These are phyloP conservation scores for Sclerotiophoma versabilis DNA, from an alignment of 2,329 filamentous ascomycete genomes.

Conservation along the genomic window DNA sequence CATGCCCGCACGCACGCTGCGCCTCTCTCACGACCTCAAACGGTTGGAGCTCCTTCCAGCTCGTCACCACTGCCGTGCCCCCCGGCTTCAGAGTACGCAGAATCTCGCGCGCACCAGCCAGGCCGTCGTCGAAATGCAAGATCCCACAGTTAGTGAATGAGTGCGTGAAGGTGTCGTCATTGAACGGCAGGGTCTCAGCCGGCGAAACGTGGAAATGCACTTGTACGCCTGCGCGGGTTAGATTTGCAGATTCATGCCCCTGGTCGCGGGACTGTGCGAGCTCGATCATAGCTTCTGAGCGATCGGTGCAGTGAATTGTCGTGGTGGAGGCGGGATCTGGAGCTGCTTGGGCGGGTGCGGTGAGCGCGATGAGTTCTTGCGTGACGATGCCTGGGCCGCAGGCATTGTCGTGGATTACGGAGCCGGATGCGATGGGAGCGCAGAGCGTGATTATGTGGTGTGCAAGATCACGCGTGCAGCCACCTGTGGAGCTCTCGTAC, in stretches of 20 bases:
- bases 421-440: conserved; percentile 19
- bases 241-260: background rate
- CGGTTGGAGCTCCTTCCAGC: conserved; percentile 20
- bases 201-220: background rate
- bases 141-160: conserved; percentile 51
- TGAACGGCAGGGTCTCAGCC: conserved; percentile 21
- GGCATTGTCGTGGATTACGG: conserved; percentile 35
- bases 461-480: conserved; percentile 25
- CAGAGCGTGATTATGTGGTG: conserved; percentile 21
- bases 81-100: conserved; percentile 47
- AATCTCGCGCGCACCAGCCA: conserved; percentile 37
- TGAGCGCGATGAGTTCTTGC: conserved; percentile 15
- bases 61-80: conserved; percentile 44
- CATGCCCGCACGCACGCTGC: conserved; percentile 13
- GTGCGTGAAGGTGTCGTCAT: conserved; percentile 46
- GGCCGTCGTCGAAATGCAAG: conserved; percentile 42
- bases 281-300: background rate
- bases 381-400: conserved; percentile 35
- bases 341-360: background rate
- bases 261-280: background rate
- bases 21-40: conserved; percentile 8
- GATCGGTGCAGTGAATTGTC: conserved; percentile 20
- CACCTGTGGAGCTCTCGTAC: conserved; percentile 27
- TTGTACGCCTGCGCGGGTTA: background rate
- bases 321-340: background rate